Base-by-base conservation (phyloP, 2,329 filamentous ascomycete genomes). In the Botryotinia narcissicola region DNA sequence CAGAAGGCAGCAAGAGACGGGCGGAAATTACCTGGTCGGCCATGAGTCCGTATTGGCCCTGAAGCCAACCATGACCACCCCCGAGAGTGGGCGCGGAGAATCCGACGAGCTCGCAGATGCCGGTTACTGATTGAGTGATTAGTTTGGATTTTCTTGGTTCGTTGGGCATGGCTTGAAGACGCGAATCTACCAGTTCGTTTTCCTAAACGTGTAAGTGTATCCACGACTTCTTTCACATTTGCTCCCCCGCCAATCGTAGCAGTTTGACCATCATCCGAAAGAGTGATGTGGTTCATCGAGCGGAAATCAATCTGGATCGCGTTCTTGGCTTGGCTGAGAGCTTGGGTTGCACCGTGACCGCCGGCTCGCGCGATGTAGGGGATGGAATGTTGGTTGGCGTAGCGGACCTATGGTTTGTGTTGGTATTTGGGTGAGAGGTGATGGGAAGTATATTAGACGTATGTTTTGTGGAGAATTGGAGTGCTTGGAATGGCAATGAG, bases 281-380 rank as follows among this genome's bases (percentile, higher is more conserved):
- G n/a, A 0, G 5, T 35, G 32, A 61, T 44, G 25, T 57, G 35
- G 25, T 46, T 44, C 48, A 60, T 25, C 32, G 25, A 22, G 48
- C 51, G 51, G 3, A 69, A 14, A 37, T 69, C 67, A 25, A 69
- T 69, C 44, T 44, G 51, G 60, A 73, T 71, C 44, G 22, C 78
- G 22, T 73, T 51, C 9, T 32, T 22, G 4, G 74, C 42, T 20
- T 51, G 18, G 14, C 61, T 57, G 14, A 75, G 60, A 54, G 64
- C 73, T 6, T 25, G 46, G 40, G 51, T 74, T 12, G 84, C 81
- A 3, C 87, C 87, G 73, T 90, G 88, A 2, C 82, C 83, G 25
- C 86, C 85, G 76, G 86, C 87, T 78, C 83, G 84, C 0, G 86
- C 84, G 2, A 89, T 83, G 20, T 71, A 73, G 37, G 46, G 60